Base-by-base conservation (phyloP, 164 flowering plant genomes). In the Vitis vinifera region DNA sequence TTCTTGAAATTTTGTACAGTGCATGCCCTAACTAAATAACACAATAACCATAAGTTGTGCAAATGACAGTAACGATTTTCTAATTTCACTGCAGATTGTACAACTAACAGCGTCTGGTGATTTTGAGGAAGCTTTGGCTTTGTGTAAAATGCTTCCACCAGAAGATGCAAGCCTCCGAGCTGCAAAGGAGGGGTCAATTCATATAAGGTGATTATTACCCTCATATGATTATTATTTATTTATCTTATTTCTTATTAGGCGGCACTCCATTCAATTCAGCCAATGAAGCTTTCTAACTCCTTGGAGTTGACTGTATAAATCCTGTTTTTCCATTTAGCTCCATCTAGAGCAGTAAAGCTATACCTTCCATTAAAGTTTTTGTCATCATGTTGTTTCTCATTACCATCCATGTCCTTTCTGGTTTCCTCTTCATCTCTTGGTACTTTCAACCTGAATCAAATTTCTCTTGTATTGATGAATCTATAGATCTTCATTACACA, bases 101-200 rank as follows among this genome's bases (percentile, higher is more conserved):
- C 99, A 96, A 79, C 75, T 93, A 73, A 93, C 99, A 69, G 99
- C 97, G 71, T 93, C 99, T 75, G 97, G 94, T 12, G 79, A 96
- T 77, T 96, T 96, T 83, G 99, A 93, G 76, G 98, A 93, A 80
- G 99, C 99, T 27, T 79, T 96, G 86, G 89, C 93, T 62, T 83
- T 96, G 77, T 96, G 98, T 68, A 92, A 93, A 83, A 69, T 92
- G 72, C 98, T 96, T 75, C 98, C 99, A 61, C 94, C 94, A 55
- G 99, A 96, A 81, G 99, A 96, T 80, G 83, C 97, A 74, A 89
- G 77, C 68, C 97, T 96, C 69, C 84, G 96, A 85, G 89, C 94
- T 63, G 89, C 99, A 76, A 96, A 91, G 78, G 99, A 93, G 78
- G 82, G 87, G 8, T 85, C 98, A 56, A 96, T 96, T 76, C 97